Conservation (phyloP, 371 early-diverging fungal genomes). For the Phascolomyces articulosus region DNA sequence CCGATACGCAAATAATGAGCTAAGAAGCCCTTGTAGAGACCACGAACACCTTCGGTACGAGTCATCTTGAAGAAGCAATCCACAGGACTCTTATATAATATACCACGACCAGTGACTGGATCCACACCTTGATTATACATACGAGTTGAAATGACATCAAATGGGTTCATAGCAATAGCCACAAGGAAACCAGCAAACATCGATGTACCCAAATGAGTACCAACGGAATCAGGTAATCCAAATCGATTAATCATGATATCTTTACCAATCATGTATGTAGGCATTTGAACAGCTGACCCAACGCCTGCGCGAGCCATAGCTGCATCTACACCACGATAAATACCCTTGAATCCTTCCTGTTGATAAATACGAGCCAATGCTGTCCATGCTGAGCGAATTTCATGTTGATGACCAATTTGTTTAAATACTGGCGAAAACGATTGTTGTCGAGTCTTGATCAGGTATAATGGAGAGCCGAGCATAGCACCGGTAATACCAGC, state of each 20-base stretch:
- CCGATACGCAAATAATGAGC: conserved; percentile 95
- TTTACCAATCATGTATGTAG: conserved; percentile 87
- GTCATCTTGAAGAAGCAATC: conserved; percentile 90
- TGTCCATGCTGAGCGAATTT: conserved; percentile 70
- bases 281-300: conserved; percentile 92
- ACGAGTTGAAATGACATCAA: conserved; percentile 93
- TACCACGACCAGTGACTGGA: conserved; percentile 60
- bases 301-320: conserved; percentile 91
- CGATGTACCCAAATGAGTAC: conserved; percentile 77
- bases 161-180: conserved; percentile 94
- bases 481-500: conserved; percentile 84
- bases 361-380: conserved; percentile 73
- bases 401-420: conserved; percentile 90
- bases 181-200: conserved; percentile 87
- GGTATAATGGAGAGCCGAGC: conserved; percentile 86
- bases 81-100: conserved; percentile 77
- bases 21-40: conserved; percentile 91
- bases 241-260: conserved; percentile 61
- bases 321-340: conserved; percentile 89
- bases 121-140: conserved; percentile 93
- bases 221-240: conserved; percentile 65
- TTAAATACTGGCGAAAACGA: conserved; percentile 76
- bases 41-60: conserved; percentile 80
- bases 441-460: conserved; percentile 97
- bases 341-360: conserved; percentile 72